Percentiles rank a stretch among this genome's conserved stretches.
Conservation (phyloP, 139 green algal genomes). For the Penium margaritaceum region DNA sequence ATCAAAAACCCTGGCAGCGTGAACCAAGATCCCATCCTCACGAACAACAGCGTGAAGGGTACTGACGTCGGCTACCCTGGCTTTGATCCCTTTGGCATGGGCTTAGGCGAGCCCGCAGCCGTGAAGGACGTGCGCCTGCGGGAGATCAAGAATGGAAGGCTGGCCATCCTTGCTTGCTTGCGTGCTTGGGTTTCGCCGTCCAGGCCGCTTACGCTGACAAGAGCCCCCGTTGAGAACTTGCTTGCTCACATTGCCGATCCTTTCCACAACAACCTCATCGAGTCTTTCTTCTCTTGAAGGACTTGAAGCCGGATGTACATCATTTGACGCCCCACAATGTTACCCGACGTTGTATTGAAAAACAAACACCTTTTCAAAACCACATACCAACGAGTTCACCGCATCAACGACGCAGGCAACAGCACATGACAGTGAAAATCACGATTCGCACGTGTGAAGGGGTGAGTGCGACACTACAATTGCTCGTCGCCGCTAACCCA, state of each 20-base stretch:
- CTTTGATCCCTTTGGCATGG: conserved; percentile 40
- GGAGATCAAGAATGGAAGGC: conserved; percentile 70
- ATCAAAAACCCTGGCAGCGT: conserved; percentile 52
- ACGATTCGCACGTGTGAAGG: no score
- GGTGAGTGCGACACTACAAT: no score
- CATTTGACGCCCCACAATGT: no score
- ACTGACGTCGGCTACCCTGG: conserved; percentile 44
- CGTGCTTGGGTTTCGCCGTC: conserved; percentile 25
- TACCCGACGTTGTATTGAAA: no score
- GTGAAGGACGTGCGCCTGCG: conserved; percentile 56
- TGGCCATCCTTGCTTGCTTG: conserved; percentile 61
- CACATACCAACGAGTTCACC: no score
- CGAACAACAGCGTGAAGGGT: conserved; percentile 41
- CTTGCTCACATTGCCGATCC: conserved; percentile 41
- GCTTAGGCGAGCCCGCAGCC: conserved; percentile 13
- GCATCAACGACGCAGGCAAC: no score
- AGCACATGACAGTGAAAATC: no score
- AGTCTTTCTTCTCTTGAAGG: no score
- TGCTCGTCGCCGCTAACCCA: no score
- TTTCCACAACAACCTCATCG: conserved; percentile 36
- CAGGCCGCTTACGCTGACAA: conserved; percentile 35
- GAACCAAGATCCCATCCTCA: conserved; percentile 45
- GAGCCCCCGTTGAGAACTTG: conserved; percentile 44
- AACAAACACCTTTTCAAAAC: no score
- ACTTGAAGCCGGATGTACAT: no score